phyloP scores from a whole-genome alignment of 208 protist genomes.

The Acanthamoeba divionensis region DNA sequence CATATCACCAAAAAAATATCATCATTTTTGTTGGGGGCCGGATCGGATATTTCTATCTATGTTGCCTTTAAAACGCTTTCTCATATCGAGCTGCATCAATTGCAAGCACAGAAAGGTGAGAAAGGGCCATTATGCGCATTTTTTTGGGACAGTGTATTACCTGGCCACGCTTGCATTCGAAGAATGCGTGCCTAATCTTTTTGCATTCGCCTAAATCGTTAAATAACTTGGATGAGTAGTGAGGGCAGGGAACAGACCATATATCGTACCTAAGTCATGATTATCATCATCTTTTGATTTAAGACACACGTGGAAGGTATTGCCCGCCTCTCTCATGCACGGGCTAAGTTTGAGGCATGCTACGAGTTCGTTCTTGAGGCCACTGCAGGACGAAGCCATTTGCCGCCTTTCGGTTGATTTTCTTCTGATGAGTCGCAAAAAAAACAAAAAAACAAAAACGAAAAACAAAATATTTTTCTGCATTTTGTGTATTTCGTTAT shows the following conservation, averaged over 20 bases:
- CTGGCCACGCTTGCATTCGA: conserved; percentile 2
- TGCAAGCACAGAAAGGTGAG: background rate
- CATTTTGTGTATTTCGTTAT: too few relatives aligned
- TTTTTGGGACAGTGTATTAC: background rate
- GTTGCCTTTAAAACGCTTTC: conserved; percentile 30
- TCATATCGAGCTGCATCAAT: background rate
- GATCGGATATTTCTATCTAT: background rate
- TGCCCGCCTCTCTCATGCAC: background rate
- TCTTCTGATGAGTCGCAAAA: too few relatives aligned
- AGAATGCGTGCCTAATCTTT: background rate
- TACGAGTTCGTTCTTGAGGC: background rate
- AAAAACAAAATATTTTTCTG: background rate
- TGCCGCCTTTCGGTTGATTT: background rate
- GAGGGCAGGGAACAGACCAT: background rate
- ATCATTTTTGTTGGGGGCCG: background rate
- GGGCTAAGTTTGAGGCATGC: conserved; percentile 30
- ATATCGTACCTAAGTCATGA: background rate
- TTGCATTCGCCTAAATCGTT: background rate
- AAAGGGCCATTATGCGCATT: background rate
- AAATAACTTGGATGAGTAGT: background rate
- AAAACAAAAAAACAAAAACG: background rate
- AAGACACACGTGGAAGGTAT: conserved; percentile 22
- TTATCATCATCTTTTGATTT: conserved; percentile 9
- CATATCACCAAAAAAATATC: too few relatives aligned
- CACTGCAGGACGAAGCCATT: conserved; percentile 29